Conservation (phyloP, 1,139 yeast genomes). For the Taphrina populina region DNA sequence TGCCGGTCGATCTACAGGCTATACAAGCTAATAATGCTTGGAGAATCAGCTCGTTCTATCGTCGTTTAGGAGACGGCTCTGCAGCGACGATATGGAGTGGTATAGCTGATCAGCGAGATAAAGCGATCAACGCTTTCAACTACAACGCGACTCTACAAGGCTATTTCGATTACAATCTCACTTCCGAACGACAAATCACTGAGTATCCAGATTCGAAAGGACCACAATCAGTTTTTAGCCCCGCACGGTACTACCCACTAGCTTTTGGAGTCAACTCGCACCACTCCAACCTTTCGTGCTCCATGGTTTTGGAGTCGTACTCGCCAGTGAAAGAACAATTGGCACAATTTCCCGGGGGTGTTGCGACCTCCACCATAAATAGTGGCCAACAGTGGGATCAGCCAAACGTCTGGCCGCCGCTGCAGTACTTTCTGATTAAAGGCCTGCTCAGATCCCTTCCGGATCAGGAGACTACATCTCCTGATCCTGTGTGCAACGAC, state of each 20-base stretch:
- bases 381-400: slow-evolving; percentile 33
- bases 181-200: slow-evolving; percentile 9
- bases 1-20: slow-evolving; percentile 34
- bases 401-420: slow-evolving; percentile 36
- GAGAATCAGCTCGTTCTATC: slow-evolving; percentile 15
- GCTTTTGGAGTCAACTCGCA: slow-evolving; percentile 29
- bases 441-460: slow-evolving; percentile 26
- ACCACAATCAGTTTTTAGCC: slow-evolving; percentile 1
- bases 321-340: slow-evolving; percentile 15
- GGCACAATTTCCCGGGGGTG: slow-evolving; percentile 25
- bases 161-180: slow-evolving; percentile 28
- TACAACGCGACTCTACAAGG: slow-evolving; percentile 18
- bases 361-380: slow-evolving; percentile 25
- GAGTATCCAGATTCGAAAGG: background rate
- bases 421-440: slow-evolving; percentile 26
- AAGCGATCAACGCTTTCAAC: slow-evolving; percentile 3
- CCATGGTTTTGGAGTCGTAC: slow-evolving; percentile 4
- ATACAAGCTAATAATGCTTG: slow-evolving; percentile 25
- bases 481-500: slow-evolving; percentile 4
- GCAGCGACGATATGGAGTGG: slow-evolving; percentile 12
- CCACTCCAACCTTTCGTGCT: background rate
- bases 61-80: background rate
- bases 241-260: slow-evolving; percentile 25
- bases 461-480: background rate
- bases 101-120: slow-evolving; percentile 10